Percentiles rank a stretch among this genome's conserved stretches.
Evolutionary conservation across 192 early-diverging fungal genomes (phyloP).

Genomic region (Entomortierella lignicola): DNA sequence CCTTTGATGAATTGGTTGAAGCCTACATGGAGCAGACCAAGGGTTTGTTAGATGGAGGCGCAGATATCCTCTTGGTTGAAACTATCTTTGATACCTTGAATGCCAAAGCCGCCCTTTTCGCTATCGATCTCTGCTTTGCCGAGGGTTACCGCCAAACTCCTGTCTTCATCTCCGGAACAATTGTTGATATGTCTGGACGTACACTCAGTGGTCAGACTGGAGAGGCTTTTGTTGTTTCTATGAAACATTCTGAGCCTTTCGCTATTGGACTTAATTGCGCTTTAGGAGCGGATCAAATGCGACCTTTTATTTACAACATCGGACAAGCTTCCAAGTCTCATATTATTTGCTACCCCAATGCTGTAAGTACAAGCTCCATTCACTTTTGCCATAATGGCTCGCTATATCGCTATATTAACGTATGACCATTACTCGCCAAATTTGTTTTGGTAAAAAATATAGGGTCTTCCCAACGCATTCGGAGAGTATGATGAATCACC

Average conservation of each 20-base stretch:
- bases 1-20: conserved; percentile 92
- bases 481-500: conserved; percentile 96
- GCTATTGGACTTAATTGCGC: conserved; percentile 95
- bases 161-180: conserved; percentile 89
- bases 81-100: conserved; percentile 99
- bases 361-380: conserved; percentile 57
- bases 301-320: conserved; percentile 94
- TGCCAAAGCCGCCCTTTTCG: conserved; percentile 94
- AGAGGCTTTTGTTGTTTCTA: conserved; percentile 92
- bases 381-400: too few relatives aligned
- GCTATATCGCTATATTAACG: too few relatives aligned
- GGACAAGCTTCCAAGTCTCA: conserved; percentile 83
- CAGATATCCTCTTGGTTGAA: conserved; percentile 93
- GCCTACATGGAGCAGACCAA: conserved; percentile 93
- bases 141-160: conserved; percentile 74
- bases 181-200: conserved; percentile 96
- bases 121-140: conserved; percentile 87
- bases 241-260: conserved; percentile 81
- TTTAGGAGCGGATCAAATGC: conserved; percentile 92
- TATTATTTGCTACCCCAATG: conserved; percentile 96
- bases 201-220: conserved; percentile 97
- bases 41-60: conserved; percentile 93
- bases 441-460: not conserved
- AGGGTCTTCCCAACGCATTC: conserved; percentile 96
- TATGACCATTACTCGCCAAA: not conserved